These are phyloP conservation scores for Pyricularia sp. DNA, from an alignment of 2,329 filamentous ascomycete species.

Conservation along the genomic window DNA sequence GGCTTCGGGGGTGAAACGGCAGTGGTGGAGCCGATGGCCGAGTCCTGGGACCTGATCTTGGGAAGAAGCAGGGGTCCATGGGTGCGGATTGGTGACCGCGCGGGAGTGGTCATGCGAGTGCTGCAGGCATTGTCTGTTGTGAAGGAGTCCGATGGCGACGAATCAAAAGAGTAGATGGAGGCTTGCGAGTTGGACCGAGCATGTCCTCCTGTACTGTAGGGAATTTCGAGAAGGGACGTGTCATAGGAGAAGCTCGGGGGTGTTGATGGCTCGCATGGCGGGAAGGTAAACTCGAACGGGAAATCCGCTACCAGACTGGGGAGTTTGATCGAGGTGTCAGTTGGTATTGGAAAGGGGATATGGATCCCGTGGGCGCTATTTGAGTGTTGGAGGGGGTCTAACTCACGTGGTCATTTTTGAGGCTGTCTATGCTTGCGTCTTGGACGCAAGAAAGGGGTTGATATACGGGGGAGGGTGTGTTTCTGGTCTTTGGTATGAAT, in stretches of 20 bases:
- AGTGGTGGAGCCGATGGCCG: constrained; percentile 54
- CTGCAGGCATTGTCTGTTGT: constrained; percentile 30
- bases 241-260: constrained; percentile 47
- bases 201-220: constrained; percentile 29
- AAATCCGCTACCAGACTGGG: constrained; percentile 52
- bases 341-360: constrained; percentile 3
- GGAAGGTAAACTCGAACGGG: constrained; percentile 52
- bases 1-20: constrained; percentile 34
- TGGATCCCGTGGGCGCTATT: not conserved
- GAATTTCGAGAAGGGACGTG: constrained; percentile 44
- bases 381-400: not conserved
- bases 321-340: constrained; percentile 5
- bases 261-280: constrained; percentile 40
- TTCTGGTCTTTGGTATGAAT: not conserved
- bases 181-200: constrained; percentile 55
- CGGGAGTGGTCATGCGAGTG: constrained; percentile 60
- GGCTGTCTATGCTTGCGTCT: constrained; percentile 4
- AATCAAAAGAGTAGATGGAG: constrained; percentile 60
- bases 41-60: constrained; percentile 80
- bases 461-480: not conserved
- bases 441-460: not conserved
- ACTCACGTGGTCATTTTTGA: constrained; percentile 35
- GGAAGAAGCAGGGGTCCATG: constrained; percentile 74
- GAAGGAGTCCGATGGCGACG: constrained; percentile 50
- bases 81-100: constrained; percentile 61